Evolutionary conservation across 1,284 basidiomycete species (phyloP).

Genomic region (Taiwanofungus camphoratus): DNA sequence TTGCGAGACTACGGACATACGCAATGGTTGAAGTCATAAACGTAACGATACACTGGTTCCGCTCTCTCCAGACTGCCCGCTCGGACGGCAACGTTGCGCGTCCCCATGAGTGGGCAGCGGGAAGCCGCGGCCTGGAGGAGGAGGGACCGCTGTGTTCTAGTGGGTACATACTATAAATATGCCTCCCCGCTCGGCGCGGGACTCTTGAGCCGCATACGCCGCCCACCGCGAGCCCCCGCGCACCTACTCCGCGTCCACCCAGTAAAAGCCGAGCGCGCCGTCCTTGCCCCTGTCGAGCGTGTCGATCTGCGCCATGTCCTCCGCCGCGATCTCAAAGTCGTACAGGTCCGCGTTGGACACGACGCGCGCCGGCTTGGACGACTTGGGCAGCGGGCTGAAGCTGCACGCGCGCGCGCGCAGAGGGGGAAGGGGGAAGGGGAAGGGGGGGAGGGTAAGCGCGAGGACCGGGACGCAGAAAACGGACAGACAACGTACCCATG

Average conservation of each 20-base stretch:
- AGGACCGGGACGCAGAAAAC: constrained; percentile 33
- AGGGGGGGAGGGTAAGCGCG: neutral
- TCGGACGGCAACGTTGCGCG: too few species aligned
- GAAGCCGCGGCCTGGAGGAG: too few species aligned
- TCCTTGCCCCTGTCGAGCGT: constrained; percentile 39
- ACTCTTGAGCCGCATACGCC: too few species aligned
- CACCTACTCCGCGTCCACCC: constrained; percentile 33
- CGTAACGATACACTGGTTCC: too few species aligned
- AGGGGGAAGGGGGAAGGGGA: neutral
- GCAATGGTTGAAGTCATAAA: too few species aligned
- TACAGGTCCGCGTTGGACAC: constrained; percentile 46
- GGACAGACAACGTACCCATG: constrained; percentile 36
- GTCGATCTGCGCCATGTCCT: constrained; percentile 46
- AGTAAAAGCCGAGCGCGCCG: constrained; percentile 49
- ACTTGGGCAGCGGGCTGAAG: constrained; percentile 49
- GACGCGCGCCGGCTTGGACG: constrained; percentile 39
- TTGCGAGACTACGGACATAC: too few species aligned
- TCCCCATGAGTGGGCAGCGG: too few species aligned
- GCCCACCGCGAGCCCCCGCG: too few species aligned
- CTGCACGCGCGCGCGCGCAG: constrained; percentile 21
- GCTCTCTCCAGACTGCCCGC: too few species aligned
- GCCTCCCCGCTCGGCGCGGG: too few species aligned
- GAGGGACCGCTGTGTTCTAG: too few species aligned
- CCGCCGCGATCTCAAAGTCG: constrained; percentile 44
- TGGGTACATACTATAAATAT: too few species aligned